Evolutionary conservation across 768 basidiomycete species (phyloP).

Genomic region (Kwoniella europaea): DNA sequence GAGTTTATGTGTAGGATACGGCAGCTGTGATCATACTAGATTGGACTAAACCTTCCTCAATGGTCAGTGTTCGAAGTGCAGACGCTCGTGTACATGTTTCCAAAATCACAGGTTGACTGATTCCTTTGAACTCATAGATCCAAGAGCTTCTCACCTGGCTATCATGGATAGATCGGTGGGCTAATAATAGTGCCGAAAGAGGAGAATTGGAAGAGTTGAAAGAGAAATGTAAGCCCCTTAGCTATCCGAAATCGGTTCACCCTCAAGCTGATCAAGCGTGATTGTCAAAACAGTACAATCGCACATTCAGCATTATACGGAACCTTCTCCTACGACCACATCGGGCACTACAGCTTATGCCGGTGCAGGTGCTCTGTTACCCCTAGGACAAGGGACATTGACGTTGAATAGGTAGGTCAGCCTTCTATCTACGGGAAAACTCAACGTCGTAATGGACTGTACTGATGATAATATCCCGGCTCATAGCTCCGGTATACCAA

Average conservation of each 20-base stretch:
- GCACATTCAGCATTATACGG: constrained; percentile 85
- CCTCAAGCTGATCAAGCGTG: neutral
- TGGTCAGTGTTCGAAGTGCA: constrained; percentile 61
- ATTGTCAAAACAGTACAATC: constrained; percentile 70
- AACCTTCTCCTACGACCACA: constrained; percentile 67
- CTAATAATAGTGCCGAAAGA: constrained; percentile 60
- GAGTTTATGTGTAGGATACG: constrained; percentile 40
- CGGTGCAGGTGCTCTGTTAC: constrained; percentile 67
- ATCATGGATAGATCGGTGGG: constrained; percentile 81
- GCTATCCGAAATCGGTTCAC: too few relatives aligned
- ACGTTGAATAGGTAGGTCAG: constrained; percentile 70
- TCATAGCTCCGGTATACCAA: constrained; percentile 69
- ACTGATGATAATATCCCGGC: neutral
- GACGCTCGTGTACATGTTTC: too few relatives aligned
- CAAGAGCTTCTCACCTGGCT: constrained; percentile 85
- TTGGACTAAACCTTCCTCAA: constrained; percentile 94
- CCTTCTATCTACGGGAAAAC: neutral
- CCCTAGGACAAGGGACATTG: constrained; percentile 81
- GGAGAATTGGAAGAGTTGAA: constrained; percentile 69
- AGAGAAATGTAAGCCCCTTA: constrained; percentile 80
- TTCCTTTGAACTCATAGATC: constrained; percentile 20
- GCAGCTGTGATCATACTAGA: constrained; percentile 81
- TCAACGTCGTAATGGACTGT: neutral
- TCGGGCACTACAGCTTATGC: constrained; percentile 62
- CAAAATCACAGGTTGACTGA: neutral